These are phyloP conservation scores for Arachis hypogaea DNA, from an alignment of 306 rosid species.

Conservation along the genomic window DNA sequence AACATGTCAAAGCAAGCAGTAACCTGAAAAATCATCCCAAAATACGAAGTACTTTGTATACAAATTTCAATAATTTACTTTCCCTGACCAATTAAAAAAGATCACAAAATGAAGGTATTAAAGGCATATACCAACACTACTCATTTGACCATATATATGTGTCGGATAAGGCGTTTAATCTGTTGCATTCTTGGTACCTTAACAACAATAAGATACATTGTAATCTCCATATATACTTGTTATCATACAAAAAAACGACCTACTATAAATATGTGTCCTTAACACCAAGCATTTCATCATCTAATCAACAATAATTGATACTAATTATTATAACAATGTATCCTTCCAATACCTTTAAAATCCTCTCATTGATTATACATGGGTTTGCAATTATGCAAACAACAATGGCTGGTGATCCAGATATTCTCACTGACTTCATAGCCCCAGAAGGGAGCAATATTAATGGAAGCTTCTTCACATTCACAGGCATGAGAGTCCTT, in stretches of 20 bases:
- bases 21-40: neutral
- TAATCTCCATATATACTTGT: neutral
- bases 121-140: no score
- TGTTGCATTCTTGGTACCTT: neutral
- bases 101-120: no score
- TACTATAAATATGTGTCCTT: neutral
- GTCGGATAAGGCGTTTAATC: no score
- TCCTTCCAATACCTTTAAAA: conserved; percentile 29
- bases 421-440: conserved; percentile 47
- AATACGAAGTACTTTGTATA: no score
- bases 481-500: conserved; percentile 43
- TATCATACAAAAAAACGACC: neutral
- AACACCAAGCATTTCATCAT: neutral
- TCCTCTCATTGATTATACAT: conserved; percentile 28
- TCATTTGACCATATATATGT: no score
- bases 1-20: neutral
- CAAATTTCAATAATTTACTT: no score
- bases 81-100: no score
- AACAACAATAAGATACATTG: neutral
- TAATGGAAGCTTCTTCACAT: conserved; percentile 59
- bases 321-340: conserved; percentile 9
- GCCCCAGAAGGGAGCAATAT: neutral
- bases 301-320: neutral
- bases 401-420: conserved; percentile 43
- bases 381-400: conserved; percentile 24